Base-by-base conservation (phyloP, 2,329 filamentous ascomycete species). In the Fusarium xylarioides region DNA sequence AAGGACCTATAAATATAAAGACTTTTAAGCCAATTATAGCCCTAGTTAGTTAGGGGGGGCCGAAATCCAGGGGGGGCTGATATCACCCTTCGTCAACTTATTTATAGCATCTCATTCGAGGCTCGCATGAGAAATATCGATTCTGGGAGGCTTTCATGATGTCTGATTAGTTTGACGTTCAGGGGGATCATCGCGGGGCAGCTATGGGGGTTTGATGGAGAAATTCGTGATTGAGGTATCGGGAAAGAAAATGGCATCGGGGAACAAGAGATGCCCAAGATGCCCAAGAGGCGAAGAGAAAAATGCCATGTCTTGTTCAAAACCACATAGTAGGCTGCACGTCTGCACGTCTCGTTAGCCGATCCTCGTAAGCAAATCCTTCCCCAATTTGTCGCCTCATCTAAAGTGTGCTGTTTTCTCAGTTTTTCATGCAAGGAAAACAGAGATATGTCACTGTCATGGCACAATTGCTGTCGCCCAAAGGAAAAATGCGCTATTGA, bases 111-210 rank as follows among this genome's bases (percentile, higher is more conserved):
- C 62, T 74, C 37, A 50, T 63, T 67, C 67, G 52, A 54, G 43
- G 21, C 63, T 56, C 28, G 32, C 8, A 37, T 42, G n/a, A 23
- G 35, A 32, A 47, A 28, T 23, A 21, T 60, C 52, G 70, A 71
- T 68, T 71, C 30, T 55, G 12, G 40, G 16, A 32, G 42, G 42
- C 40, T 43, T 59, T 70, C 59, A 50, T 59, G 71, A 74, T 65
- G 44, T 30, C 34, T 43, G 38, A 38, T 37, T 30, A 50, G 54
- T 32, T 52, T 54, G 35, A 68, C 30, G 18, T 61, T 74, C 57
- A 74, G 68, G 68, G 71, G 71, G 57, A 63, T 72, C 71, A 62
- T 44, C 68, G 37, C 26, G 55, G 59, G 56, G 60, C 59, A 60
- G 53, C 28, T 30, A 19, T 28, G 19, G 54, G 68, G 49, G 18